Evolutionary conservation across 345 rosid genomes (phyloP).

Genomic region (Kandelia obovata): DNA sequence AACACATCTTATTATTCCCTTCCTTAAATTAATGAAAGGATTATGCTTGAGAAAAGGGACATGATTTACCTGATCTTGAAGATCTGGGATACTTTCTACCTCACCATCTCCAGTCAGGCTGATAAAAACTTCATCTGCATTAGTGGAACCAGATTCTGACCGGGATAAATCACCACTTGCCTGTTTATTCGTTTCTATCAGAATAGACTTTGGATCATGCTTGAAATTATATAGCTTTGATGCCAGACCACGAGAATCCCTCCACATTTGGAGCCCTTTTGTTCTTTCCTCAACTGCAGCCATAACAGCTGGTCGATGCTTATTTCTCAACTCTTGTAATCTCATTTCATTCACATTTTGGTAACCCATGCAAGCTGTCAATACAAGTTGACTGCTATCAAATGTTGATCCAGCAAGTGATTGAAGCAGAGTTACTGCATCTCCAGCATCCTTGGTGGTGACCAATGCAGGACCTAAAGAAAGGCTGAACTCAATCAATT

Average conservation of each 20-base stretch:
- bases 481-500: slow-evolving; percentile 36
- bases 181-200: slow-evolving; percentile 48
- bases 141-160: slow-evolving; percentile 71
- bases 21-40: neutral
- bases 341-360: slow-evolving; percentile 81
- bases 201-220: slow-evolving; percentile 69
- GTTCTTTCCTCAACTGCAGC: slow-evolving; percentile 84
- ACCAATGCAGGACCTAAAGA: slow-evolving; percentile 91
- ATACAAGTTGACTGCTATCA: slow-evolving; percentile 99
- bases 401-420: slow-evolving; percentile 95
- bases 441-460: slow-evolving; percentile 99
- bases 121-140: slow-evolving; percentile 67
- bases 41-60: neutral
- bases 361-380: slow-evolving; percentile 99
- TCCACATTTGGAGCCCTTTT: slow-evolving; percentile 89
- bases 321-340: slow-evolving; percentile 73
- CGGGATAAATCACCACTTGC: slow-evolving; percentile 61
- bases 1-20: neutral
- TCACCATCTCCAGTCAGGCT: slow-evolving; percentile 71
- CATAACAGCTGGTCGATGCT: slow-evolving; percentile 82
- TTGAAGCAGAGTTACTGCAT: slow-evolving; percentile 96
- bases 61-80: slow-evolving; percentile 73
- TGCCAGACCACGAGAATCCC: slow-evolving; percentile 84
- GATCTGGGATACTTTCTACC: slow-evolving; percentile 72
- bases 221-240: slow-evolving; percentile 86